Conservation (phyloP, 1,284 basidiomycete species). For the Spongiforma sp. region DNA sequence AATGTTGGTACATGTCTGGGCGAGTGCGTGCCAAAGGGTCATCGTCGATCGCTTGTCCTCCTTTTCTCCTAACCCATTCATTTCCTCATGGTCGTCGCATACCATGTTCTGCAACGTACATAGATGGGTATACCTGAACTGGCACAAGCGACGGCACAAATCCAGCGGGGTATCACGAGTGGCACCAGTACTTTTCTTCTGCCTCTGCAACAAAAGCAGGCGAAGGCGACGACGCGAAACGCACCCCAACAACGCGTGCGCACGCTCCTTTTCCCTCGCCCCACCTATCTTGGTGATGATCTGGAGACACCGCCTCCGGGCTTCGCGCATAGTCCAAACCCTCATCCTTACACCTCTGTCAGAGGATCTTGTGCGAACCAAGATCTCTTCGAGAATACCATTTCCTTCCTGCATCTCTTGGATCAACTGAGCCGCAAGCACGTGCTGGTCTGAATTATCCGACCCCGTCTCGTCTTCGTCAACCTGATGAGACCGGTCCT, state of each 20-base stretch:
- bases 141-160: conserved; percentile 63
- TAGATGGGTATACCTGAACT: conserved; percentile 51
- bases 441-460: conserved; percentile 52
- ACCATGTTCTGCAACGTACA: conserved; percentile 18
- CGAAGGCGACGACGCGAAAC: conserved; percentile 5
- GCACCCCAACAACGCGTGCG: conserved; percentile 56
- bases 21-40: conserved; percentile 51
- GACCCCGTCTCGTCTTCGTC: no score
- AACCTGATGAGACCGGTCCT: conserved; percentile 45
- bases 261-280: conserved; percentile 60
- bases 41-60: no score
- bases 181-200: conserved; percentile 60
- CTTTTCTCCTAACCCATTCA: no score
- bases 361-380: conserved; percentile 20
- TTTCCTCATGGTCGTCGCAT: neutral
- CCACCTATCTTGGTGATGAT: conserved; percentile 80
- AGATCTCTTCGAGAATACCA: conserved; percentile 70
- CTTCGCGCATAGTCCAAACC: conserved; percentile 83
- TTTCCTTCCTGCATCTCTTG: conserved; percentile 77
- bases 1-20: conserved; percentile 55
- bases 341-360: conserved; percentile 39
- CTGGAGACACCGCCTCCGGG: conserved; percentile 66
- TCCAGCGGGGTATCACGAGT: conserved; percentile 57
- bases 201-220: neutral
- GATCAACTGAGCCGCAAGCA: conserved; percentile 65